Conservation (phyloP, 2,329 filamentous ascomycete species). For the Magnaporthiopsis incrustans region DNA sequence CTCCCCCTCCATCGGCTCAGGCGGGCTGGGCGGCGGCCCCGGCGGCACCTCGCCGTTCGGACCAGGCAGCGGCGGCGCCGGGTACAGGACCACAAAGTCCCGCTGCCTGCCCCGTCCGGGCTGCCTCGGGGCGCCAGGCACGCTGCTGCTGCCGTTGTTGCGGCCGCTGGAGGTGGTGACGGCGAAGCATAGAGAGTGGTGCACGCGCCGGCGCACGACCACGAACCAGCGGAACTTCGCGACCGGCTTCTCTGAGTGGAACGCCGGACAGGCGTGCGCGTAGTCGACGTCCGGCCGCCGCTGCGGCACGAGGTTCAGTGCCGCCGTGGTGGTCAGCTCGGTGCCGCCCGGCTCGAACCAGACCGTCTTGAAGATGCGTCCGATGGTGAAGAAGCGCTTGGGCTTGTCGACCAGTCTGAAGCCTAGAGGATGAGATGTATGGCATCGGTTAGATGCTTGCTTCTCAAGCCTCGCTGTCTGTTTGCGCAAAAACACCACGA, state of each 20-base stretch:
- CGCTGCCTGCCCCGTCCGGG: constrained; percentile 9
- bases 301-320: background rate
- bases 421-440: constrained; percentile 9
- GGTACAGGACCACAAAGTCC: constrained; percentile 18
- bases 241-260: constrained; percentile 14
- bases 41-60: constrained; percentile 3
- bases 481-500: background rate
- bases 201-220: constrained; percentile 16
- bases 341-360: constrained; percentile 19
- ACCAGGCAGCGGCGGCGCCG: background rate
- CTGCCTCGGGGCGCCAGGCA: background rate
- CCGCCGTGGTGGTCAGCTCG: background rate
- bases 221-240: constrained; percentile 20
- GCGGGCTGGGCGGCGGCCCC: constrained; percentile 9
- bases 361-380: constrained; percentile 20
- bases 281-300: constrained; percentile 10
- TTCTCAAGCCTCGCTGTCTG: background rate
- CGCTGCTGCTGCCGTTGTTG: constrained; percentile 4
- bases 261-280: constrained; percentile 11
- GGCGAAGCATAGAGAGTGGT: constrained; percentile 20
- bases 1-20: constrained; percentile 15
- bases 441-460: background rate
- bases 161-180: constrained; percentile 16
- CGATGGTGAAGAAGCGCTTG: constrained; percentile 19
- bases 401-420: constrained; percentile 17